Evolutionary conservation across 2,329 filamentous ascomycete genomes (phyloP), one percentile per base, ranked within the genome.

Genomic region (Aureobasidium mangrovei): DNA sequence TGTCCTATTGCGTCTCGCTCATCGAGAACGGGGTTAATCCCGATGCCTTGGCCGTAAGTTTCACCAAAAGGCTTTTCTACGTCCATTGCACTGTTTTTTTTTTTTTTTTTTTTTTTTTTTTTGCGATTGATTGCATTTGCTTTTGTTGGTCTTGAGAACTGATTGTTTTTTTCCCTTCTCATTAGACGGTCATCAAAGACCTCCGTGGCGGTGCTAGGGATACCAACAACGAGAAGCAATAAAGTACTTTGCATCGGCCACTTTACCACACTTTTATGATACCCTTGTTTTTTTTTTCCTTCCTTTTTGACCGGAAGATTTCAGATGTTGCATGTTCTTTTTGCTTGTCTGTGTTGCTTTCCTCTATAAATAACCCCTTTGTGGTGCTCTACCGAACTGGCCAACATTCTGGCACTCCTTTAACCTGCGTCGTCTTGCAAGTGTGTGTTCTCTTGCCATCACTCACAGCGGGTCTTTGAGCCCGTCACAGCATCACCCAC

Each of bases 11-110:
- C 71, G 91, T 97, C 57, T 95, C 90, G 53, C 80, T 98, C 70
- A 94, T 98, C 62, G 93, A 98, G 72, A 95, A 95, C 66, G 93
- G 93, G 10, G 89, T 97, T 31, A 95, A 95, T 66, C 93, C 93
- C 0, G 91, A 97, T 69, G 93, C 91, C 1, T 76, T 98, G 32
- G 91, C 91, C 27, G 93, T 97, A 78, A 66, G 88, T 74, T 9
- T 8, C 18, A 18, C 18, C 18, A 18, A 18, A 18, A 18, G 18
- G 18, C 18, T 18, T 18, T 18, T 18, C 1, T 18, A 18, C 18
- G 18, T 18, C 18, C 18, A 18, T 35, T 35, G 32, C 24, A n/a
- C 9, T 33, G 4, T 24, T 10, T 32, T 10, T 29, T 36, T 52
- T 18, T 28, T 24, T 26, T 24, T 2, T 18, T 35, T 31, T 12